Conservation (phyloP, 2,329 filamentous ascomycete genomes). For the Sarocladium oryzae region DNA sequence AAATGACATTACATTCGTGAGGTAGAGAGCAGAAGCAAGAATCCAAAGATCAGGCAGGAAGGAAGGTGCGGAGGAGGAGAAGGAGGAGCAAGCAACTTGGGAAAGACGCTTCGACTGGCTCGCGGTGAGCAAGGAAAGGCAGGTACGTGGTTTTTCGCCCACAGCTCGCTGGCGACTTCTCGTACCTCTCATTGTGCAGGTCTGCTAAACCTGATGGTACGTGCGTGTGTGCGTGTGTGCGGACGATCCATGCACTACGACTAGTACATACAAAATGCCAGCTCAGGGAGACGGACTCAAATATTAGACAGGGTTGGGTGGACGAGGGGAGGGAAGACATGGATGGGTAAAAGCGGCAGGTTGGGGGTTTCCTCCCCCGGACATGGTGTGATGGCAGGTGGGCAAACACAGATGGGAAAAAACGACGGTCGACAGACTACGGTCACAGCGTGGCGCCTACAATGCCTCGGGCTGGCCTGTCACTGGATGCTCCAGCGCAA, state of each 20-base stretch:
- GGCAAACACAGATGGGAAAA: not conserved
- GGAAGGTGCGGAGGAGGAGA: not conserved
- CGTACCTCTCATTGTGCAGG: not conserved
- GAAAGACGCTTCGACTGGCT: conserved; percentile 1
- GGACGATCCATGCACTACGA: not conserved
- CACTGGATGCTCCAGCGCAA: conserved; percentile 32
- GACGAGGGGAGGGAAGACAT: not conserved
- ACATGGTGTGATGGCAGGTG: conserved; percentile 4
- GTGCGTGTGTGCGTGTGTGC: not conserved
- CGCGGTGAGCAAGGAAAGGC: not conserved
- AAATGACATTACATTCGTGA: not conserved
- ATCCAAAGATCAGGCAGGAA: not conserved
- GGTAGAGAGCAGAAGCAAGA: not conserved
- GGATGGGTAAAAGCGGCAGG: conserved; percentile 5
- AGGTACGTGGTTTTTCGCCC: not conserved
- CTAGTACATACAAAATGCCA: not conserved
- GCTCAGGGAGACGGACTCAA: not conserved
- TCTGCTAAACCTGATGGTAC: not conserved
- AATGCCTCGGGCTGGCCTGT: conserved; percentile 30
- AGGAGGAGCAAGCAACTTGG: not conserved
- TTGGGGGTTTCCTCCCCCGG: not conserved
- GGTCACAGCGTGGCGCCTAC: conserved; percentile 39
- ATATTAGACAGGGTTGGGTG: not conserved
- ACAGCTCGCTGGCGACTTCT: not conserved
- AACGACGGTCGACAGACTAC: conserved; percentile 13